These are phyloP conservation scores for Lecanicillium sp. DNA, from an alignment of 2,329 filamentous ascomycete genomes.

Conservation along the genomic window DNA sequence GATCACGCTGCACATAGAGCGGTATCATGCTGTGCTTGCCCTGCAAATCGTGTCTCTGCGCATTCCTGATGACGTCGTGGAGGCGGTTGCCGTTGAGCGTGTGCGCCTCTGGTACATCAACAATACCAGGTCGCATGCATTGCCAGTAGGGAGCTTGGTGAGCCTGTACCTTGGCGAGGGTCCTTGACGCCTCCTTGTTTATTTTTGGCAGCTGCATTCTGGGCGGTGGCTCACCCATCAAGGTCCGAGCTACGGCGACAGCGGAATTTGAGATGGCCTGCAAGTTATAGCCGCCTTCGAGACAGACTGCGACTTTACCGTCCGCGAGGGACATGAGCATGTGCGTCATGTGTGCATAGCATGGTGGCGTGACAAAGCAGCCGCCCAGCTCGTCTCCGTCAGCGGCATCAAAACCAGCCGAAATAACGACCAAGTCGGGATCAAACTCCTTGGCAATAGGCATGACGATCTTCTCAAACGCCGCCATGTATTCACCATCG, in stretches of 20 bases:
- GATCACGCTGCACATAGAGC: constrained; percentile 69
- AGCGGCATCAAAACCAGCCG: constrained; percentile 92
- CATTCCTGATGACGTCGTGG: constrained; percentile 72
- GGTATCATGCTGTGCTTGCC: constrained; percentile 71
- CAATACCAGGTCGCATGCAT: constrained; percentile 67
- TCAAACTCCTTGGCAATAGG: constrained; percentile 90
- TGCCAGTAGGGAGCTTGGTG: constrained; percentile 72
- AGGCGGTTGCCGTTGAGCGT: constrained; percentile 53
- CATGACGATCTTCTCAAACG: constrained; percentile 95
- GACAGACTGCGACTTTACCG: constrained; percentile 83
- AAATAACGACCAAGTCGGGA: constrained; percentile 90
- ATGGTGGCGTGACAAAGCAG: constrained; percentile 83
- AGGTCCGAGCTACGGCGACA: constrained; percentile 78
- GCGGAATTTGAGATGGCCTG: constrained; percentile 88
- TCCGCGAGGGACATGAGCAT: constrained; percentile 95
- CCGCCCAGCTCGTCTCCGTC: constrained; percentile 87
- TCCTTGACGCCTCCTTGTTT: constrained; percentile 47
- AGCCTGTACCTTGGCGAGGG: constrained; percentile 51
- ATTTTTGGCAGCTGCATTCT: constrained; percentile 49
- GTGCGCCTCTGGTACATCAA: constrained; percentile 45
- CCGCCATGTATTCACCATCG: constrained; percentile 92
- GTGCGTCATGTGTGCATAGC: constrained; percentile 97
- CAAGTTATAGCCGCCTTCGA: constrained; percentile 95
- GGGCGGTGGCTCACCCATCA: constrained; percentile 90
- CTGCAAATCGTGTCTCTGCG: constrained; percentile 64